Evolutionary conservation across 805 yeast species (phyloP).

Genomic region (Sungouiella blattae): DNA sequence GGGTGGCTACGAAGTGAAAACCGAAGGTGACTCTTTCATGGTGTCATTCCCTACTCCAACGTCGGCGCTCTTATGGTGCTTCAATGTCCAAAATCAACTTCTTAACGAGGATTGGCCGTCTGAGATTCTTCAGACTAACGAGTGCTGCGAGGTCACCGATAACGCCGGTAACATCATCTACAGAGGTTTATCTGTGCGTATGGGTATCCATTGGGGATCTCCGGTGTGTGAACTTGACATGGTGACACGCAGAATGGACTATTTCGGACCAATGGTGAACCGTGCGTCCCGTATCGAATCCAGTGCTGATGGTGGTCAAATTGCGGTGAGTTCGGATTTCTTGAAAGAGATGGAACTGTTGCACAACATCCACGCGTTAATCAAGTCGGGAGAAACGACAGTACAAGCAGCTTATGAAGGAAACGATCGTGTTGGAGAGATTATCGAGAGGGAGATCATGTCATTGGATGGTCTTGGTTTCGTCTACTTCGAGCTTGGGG

Average conservation of each 20-base stretch:
- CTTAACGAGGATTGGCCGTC: slow-evolving; percentile 90
- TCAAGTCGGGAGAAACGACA: slow-evolving; percentile 22
- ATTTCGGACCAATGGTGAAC: slow-evolving; percentile 98
- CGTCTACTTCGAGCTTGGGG: slow-evolving; percentile 69
- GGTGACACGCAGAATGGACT: slow-evolving; percentile 96
- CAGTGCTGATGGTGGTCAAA: slow-evolving; percentile 98
- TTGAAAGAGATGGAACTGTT: slow-evolving; percentile 65
- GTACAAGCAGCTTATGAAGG: slow-evolving; percentile 46
- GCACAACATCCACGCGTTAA: slow-evolving; percentile 43
- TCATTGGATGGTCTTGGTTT: slow-evolving; percentile 69
- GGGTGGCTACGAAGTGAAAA: slow-evolving; percentile 97
- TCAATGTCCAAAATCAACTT: slow-evolving; percentile 83
- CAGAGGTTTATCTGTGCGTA: slow-evolving; percentile 89
- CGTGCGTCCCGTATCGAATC: slow-evolving; percentile 90
- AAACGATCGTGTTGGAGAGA: slow-evolving; percentile 45
- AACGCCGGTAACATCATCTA: slow-evolving; percentile 57
- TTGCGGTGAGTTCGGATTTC: slow-evolving; percentile 80
- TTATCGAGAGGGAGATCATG: slow-evolving; percentile 61
- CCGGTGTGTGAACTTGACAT: slow-evolving; percentile 96
- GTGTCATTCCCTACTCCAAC: slow-evolving; percentile 93
- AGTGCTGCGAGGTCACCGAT: slow-evolving; percentile 79
- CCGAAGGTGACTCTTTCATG: slow-evolving; percentile 99
- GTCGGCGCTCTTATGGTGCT: slow-evolving; percentile 90
- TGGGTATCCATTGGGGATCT: slow-evolving; percentile 98
- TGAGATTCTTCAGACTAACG: slow-evolving; percentile 79